These are phyloP conservation scores for Pyrus communis DNA, from an alignment of 306 rosid genomes.

Conservation along the genomic window DNA sequence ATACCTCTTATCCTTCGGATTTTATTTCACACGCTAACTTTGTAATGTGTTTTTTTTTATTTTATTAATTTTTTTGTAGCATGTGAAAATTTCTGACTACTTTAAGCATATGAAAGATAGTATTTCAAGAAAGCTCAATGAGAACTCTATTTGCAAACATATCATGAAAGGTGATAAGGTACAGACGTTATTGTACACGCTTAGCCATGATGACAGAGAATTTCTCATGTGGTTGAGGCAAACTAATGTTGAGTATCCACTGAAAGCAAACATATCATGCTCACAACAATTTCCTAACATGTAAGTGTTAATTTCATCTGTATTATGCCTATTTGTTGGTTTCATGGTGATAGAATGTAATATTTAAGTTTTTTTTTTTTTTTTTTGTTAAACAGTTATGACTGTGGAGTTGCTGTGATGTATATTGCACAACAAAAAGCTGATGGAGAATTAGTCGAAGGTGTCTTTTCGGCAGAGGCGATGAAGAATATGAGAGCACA, in stretches of 20 bases:
- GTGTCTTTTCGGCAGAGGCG: not conserved
- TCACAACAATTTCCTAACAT: not conserved
- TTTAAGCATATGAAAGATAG: not conserved
- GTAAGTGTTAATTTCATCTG: not conserved
- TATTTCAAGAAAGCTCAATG: not conserved
- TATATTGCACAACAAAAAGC: no score
- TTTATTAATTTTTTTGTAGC: not conserved
- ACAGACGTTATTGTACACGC: not conserved
- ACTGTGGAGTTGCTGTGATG: no score
- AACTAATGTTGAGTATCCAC: not conserved
- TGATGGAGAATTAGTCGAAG: not conserved
- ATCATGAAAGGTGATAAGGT: not conserved
- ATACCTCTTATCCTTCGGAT: not conserved
- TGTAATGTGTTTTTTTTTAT: no score
- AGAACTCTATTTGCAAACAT: not conserved
- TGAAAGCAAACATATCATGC: no score
- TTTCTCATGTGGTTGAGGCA: not conserved
- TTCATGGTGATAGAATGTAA: no score
- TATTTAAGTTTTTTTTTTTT: no score
- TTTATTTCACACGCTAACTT: not conserved
- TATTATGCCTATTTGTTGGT: not conserved
- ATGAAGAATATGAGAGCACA: not conserved
- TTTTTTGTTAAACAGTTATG: no score
- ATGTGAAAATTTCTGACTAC: not conserved
- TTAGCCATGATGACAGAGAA: not conserved